Evolutionary conservation across 768 basidiomycete genomes (phyloP), one percentile per base, ranked within the genome.

Genomic region (Tricholoma sp.): DNA sequence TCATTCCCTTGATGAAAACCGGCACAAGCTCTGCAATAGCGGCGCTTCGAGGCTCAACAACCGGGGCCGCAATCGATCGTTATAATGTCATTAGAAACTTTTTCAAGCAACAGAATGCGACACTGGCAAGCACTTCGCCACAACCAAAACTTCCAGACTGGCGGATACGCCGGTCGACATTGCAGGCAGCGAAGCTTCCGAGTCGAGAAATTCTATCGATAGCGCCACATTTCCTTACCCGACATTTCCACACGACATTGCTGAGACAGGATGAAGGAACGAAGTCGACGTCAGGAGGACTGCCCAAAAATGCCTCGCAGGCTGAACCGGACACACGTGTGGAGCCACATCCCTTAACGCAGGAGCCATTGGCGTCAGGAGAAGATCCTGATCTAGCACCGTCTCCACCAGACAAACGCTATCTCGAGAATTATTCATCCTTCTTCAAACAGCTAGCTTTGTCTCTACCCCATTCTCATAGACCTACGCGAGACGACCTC

Each of bases 401-500:
- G 8, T 45, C 48, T 24, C 52, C 50, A 47, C 36, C 55, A 18
- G 54, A 59, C 15, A 49, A 28, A 31, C 68, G 68, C 57, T 68
- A 75, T 59, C 69, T 80, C 36, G 84, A 91, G 52, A 80, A 89
- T 63, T 94, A 94, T 65, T 83, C 93, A 3, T 79, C 76, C n/a
- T 87, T 92, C 64, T 89, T 92, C 63, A 86, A 84, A 41, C 80
- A 84, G n/a, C 78, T 94, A 7, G 91, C 91, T 0, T 68, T 82
- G 59, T 88, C 89, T 28, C 75, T 94, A 18, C 93, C 92, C 4
- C 87, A 86, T 64, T 75, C 83, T 49, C 85, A 84, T 59, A 77
- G 88, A 36, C 96, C 94, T 0, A 91, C 92, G 0, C 83, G 87
- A 42, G 94, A 97, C 45, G 92, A 98, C 66, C 86, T 98, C 57